Conservation (phyloP, 768 basidiomycete species). For the Boletus tomentosulus region DNA sequence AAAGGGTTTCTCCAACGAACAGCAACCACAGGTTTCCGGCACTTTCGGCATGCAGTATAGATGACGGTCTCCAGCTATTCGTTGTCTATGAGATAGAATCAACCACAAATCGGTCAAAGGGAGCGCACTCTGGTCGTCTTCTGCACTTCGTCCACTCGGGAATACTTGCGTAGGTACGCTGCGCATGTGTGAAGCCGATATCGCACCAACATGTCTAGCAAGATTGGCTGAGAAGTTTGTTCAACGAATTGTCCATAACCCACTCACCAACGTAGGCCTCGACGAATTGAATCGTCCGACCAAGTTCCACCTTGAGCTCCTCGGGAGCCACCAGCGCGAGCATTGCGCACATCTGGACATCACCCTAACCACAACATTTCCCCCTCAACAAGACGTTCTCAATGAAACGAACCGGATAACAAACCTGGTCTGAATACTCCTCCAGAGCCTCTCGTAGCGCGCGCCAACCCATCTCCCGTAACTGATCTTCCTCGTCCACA, state of each 20-base stretch:
- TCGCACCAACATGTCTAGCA: slow-evolving; percentile 58
- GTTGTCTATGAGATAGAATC: background rate
- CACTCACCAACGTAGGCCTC: slow-evolving; percentile 70
- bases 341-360: slow-evolving; percentile 78
- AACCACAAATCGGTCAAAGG: no score
- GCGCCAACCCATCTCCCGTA: slow-evolving; percentile 54
- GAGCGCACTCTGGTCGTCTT: slow-evolving; percentile 48
- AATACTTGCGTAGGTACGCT: slow-evolving; percentile 72
- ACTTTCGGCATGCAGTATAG: slow-evolving; percentile 65
- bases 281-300: slow-evolving; percentile 49
- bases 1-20: slow-evolving; percentile 31
- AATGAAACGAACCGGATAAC: slow-evolving; percentile 4
- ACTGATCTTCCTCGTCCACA: slow-evolving; percentile 44
- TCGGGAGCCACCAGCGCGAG: slow-evolving; percentile 55
- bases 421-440: slow-evolving; percentile 58
- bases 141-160: slow-evolving; percentile 46
- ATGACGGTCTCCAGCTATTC: slow-evolving; percentile 65
- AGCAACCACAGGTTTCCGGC: slow-evolving; percentile 55
- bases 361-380: slow-evolving; percentile 51
- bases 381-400: background rate
- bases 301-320: slow-evolving; percentile 49
- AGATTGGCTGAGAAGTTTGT: background rate
- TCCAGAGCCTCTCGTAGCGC: slow-evolving; percentile 55
- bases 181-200: slow-evolving; percentile 61
- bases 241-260: background rate